Conservation (phyloP, 139 green algal genomes). For the Microglena sp. region DNA sequence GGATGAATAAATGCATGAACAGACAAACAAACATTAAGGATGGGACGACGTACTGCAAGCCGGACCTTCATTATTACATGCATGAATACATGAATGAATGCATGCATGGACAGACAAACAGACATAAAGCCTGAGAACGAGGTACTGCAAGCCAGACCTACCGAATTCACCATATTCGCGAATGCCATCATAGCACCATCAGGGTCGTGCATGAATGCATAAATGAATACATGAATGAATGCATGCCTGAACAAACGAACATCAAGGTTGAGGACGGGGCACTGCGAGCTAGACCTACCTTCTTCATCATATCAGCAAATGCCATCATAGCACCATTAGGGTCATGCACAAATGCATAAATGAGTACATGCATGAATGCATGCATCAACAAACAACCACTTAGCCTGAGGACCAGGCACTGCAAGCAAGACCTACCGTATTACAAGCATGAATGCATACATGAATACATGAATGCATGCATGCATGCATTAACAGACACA, state of each 20-base stretch:
- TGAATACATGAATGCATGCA: no score
- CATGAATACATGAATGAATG: background rate
- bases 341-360: no score
- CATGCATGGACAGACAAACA: background rate
- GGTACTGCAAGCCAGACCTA: background rate
- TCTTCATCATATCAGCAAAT: constrained; percentile 98
- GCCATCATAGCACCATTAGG: constrained; percentile 62
- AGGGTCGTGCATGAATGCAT: no score
- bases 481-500: background rate
- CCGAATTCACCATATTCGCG: constrained; percentile 87
- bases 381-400: no score
- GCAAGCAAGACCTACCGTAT: background rate
- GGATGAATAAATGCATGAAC: no score
- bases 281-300: constrained; percentile 30
- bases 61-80: background rate
- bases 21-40: no score
- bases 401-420: no score
- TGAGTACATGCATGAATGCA: no score
- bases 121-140: constrained; percentile 14
- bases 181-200: constrained; percentile 81
- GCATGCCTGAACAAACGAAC: no score
- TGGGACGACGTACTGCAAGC: no score
- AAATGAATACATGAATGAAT: background rate
- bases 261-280: background rate
- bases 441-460: no score